These are phyloP conservation scores for Xylariaceae sp. DNA, from an alignment of 2,329 filamentous ascomycete genomes.

Conservation along the genomic window DNA sequence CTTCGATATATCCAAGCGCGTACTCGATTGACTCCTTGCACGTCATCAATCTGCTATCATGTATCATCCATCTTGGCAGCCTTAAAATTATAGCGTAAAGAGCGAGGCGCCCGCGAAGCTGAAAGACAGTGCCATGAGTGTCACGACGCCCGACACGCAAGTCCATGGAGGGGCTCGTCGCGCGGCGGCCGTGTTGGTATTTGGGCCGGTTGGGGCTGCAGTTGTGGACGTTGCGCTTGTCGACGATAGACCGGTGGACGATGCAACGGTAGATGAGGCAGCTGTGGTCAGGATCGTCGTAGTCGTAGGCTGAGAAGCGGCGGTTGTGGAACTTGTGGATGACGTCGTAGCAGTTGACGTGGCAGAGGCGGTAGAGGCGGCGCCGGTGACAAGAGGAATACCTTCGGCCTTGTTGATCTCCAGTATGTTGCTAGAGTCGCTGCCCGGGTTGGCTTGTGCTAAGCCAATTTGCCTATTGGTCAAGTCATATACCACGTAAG, in stretches of 20 bases:
- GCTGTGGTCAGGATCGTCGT: not conserved
- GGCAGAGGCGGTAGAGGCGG: conserved; percentile 31
- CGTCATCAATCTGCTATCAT: no score
- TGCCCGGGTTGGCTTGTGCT: conserved; percentile 50
- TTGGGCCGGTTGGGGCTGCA: conserved; percentile 1
- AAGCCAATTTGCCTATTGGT: conserved; percentile 47
- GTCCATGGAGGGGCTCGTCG: conserved; percentile 17
- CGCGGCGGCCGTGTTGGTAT: conserved; percentile 16
- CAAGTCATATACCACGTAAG: conserved; percentile 55
- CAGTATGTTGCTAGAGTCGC: conserved; percentile 40
- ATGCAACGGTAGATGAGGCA: not conserved
- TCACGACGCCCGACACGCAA: conserved; percentile 20
- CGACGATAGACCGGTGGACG: conserved; percentile 8
- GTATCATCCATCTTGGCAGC: no score
- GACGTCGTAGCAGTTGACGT: conserved; percentile 26
- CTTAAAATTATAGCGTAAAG: conserved; percentile 16
- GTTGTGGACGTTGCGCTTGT: conserved; percentile 3
- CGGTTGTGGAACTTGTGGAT: conserved; percentile 18
- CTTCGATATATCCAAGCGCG: no score
- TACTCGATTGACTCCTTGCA: no score
- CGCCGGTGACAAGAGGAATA: conserved; percentile 43
- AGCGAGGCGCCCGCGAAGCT: conserved; percentile 27
- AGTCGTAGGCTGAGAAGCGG: conserved; percentile 4
- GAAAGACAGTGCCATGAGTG: conserved; percentile 20
- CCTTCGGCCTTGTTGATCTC: conserved; percentile 38